Evolutionary conservation across 2,329 filamentous ascomycete species (phyloP), one percentile per base, ranked within the genome.

Genomic region (Tolypocladium album): DNA sequence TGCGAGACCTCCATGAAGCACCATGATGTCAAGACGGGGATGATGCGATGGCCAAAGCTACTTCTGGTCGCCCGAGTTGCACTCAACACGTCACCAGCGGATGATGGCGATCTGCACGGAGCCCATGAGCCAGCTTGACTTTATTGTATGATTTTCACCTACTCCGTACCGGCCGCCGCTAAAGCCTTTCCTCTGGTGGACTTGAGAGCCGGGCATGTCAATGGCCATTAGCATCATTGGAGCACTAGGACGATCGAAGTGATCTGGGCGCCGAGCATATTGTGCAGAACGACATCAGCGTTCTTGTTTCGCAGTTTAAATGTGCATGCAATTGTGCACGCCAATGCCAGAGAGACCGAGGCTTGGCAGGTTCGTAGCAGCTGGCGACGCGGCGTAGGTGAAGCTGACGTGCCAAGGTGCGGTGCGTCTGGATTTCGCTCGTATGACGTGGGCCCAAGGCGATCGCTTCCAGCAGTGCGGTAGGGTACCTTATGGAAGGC

Each of bases 221-320:
- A 11, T 22, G 15, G 7, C 38, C 24, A 31, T 24, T 15, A n/a
- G 40, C n/a, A 42, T 42, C 12, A 56, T 11, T 57, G 55, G 55
- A 39, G 42, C 47, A 20, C 6, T 15, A 12, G 15, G 43, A 36
- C 31, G 39, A 50, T 58, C 39, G 27, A 20, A 40, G 56, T 36
- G 50, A 15, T 12, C 47, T 39, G 43, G 34, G 50, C 38, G 56
- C 34, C 20, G 31, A n/a, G n/a, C 15, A 22, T 13, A 17, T 58
- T 38, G 42, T 47, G 43, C 34, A 24, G 22, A 50, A 50, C 27
- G 24, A 24, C 58, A 39, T 59, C 60, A 55, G 52, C 58, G 58
- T 61, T 20, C 43, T 60, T 60, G 61, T 58, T 60, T 55, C 59
- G 58, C 38, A 27, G 34, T 52, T 36, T 27, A 27, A 42, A 12